Conservation (phyloP, 768 basidiomycete genomes). For the Lentinula sp. region DNA sequence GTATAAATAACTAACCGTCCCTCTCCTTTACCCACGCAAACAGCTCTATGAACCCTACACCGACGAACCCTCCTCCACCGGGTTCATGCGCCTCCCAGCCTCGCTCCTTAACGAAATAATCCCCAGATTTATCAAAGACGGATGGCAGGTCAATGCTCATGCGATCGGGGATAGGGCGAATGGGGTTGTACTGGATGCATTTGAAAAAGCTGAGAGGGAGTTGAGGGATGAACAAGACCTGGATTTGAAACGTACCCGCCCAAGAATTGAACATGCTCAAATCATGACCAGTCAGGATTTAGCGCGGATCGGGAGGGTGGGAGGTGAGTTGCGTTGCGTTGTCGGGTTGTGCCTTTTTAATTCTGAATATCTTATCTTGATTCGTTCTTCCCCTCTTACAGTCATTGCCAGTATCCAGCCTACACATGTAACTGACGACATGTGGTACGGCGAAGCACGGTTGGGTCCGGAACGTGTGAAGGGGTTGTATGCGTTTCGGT, state of each 20-base stretch:
- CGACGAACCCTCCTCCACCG: conserved; percentile 68
- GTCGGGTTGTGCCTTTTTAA: no score
- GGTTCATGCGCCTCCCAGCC: conserved; percentile 72
- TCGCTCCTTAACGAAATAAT: conserved; percentile 58
- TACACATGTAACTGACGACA: conserved; percentile 81
- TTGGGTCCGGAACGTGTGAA: conserved; percentile 76
- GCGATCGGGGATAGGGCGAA: conserved; percentile 89
- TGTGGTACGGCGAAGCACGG: conserved; percentile 85
- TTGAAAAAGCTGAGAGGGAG: conserved; percentile 56
- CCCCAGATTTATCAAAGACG: conserved; percentile 65
- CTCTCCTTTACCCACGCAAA: not conserved
- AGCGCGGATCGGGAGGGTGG: conserved; percentile 67
- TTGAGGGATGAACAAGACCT: conserved; percentile 21
- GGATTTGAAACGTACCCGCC: conserved; percentile 59
- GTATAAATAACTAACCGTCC: not conserved
- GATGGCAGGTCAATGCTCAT: conserved; percentile 91
- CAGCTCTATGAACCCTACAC: conserved; percentile 79
- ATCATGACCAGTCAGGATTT: conserved; percentile 73
- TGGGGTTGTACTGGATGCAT: conserved; percentile 74
- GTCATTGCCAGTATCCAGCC: conserved; percentile 91
- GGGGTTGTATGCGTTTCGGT: conserved; percentile 84
- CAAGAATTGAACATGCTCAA: conserved; percentile 89
- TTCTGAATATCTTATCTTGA: no score
- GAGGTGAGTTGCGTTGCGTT: conserved; percentile 41
- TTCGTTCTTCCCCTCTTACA: conserved; percentile 18